These are phyloP conservation scores for Beauveria varroae DNA, from an alignment of 2,329 filamentous ascomycete species.

Conservation along the genomic window DNA sequence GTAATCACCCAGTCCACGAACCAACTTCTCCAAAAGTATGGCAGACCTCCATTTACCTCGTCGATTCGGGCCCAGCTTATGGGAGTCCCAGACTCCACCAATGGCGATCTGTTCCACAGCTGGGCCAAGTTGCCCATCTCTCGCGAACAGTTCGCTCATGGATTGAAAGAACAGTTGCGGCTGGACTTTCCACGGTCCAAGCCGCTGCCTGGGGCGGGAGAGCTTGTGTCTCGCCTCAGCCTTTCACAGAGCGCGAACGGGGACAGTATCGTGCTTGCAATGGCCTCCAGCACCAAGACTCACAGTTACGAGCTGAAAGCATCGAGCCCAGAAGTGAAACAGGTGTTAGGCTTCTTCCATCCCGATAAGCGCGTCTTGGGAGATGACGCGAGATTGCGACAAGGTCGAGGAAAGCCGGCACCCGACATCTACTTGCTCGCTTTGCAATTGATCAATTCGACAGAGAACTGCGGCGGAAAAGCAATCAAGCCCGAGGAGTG, in stretches of 20 bases:
- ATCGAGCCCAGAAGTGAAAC: conserved; percentile 16
- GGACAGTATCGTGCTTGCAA: conserved; percentile 46
- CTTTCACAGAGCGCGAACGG: conserved; percentile 25
- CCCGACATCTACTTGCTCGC: conserved; percentile 69
- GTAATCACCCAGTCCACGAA: conserved; percentile 59
- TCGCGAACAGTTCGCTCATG: conserved; percentile 31
- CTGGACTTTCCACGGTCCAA: conserved; percentile 32
- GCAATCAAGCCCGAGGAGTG: conserved; percentile 38
- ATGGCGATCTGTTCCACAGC: conserved; percentile 51
- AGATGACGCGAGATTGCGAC: conserved; percentile 55
- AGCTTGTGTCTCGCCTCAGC: conserved; percentile 37
- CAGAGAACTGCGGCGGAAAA: conserved; percentile 37
- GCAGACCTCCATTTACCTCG: conserved; percentile 54
- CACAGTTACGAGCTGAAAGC: conserved; percentile 53
- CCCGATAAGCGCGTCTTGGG: conserved; percentile 51
- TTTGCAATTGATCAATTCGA: conserved; percentile 51
- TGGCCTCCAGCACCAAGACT: conserved; percentile 52
- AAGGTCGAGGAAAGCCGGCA: conserved; percentile 60
- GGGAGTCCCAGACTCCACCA: conserved; percentile 46
- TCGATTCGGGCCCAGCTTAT: conserved; percentile 62
- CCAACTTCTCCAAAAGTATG: conserved; percentile 51
- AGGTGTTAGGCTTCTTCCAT: conserved; percentile 37
- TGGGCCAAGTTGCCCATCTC: conserved; percentile 62
- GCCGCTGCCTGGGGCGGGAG: conserved; percentile 55
- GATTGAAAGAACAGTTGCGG: conserved; percentile 21